A percentile compares a stretch with the other conserved stretches of the same genome.
These are phyloP conservation scores for Colletotrichum cereale DNA, from an alignment of 2,329 filamentous ascomycete genomes.

Conservation along the genomic window DNA sequence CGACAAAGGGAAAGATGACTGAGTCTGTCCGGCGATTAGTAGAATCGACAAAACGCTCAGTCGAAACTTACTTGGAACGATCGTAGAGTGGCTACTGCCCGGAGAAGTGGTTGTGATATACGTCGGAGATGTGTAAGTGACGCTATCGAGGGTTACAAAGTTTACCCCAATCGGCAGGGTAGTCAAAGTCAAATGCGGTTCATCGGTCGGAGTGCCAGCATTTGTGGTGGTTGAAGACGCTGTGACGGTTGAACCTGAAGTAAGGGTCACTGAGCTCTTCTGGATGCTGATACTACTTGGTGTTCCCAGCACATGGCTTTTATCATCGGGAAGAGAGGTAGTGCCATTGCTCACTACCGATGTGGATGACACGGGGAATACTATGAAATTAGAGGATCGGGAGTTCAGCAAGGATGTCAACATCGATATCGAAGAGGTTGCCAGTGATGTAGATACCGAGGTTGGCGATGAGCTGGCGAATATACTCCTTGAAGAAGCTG, in stretches of 20 bases:
- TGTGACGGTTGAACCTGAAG: not conserved
- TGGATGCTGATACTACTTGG: not conserved
- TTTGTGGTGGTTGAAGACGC: too few species aligned
- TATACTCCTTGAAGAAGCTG: not conserved
- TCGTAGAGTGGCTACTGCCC: slow-evolving; percentile 8
- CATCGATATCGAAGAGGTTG: not conserved
- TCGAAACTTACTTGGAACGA: slow-evolving; percentile 16
- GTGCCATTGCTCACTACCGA: not conserved
- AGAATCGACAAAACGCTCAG: not conserved
- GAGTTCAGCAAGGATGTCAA: not conserved
- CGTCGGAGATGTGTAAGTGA: slow-evolving; percentile 6
- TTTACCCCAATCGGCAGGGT: not conserved
- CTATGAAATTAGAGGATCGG: not conserved
- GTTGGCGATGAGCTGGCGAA: too few species aligned
- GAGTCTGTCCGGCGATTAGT: not conserved
- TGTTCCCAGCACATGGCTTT: not conserved
- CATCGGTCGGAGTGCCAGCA: not conserved
- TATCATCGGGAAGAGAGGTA: not conserved
- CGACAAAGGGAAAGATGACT: slow-evolving; percentile 19
- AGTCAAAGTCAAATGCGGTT: not conserved
- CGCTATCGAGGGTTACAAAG: not conserved
- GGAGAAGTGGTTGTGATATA: slow-evolving; percentile 28
- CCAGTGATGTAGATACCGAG: not conserved
- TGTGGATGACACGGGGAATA: not conserved
- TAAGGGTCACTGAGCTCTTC: not conserved